Base-by-base conservation (phyloP, 2,329 filamentous ascomycete genomes). In the Diaporthe capsici region DNA sequence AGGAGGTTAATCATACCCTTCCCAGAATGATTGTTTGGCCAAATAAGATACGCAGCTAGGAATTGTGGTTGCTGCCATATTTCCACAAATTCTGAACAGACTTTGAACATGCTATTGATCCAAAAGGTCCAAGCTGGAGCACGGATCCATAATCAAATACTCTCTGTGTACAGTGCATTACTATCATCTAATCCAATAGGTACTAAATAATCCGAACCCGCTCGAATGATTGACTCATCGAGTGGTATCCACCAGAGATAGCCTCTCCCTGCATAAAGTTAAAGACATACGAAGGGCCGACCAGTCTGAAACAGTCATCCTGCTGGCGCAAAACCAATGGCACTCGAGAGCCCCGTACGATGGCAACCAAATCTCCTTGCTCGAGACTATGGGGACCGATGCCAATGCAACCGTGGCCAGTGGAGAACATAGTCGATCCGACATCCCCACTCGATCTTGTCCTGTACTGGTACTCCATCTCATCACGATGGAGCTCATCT, bases 221-320 rank as follows among this genome's bases (percentile, higher is more conserved):
- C 39, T 39, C 20, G 22, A 60, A 60, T 4, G 57, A 15, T 9
- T 13, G 20, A 0, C 34, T 13, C 4, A 1, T 60, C 20, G 34
- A 22, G 20, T 60, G 31, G 20, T 7, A 3, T 10, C 17, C 20
- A 13, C 58, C 22, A 17, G 61, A 37, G 17, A 67, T 20, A 15
- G 61, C 61, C 13, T 67, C 61, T 20, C 61, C 61, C 25, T 67
- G 61, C 61, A 67, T 67, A 15, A 67, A 20, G 7, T 44, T n/a
- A n/a, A 25, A 37, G 25, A 67, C 17, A 17, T 47, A 67, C 4
- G 25, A 28, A 12, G 61, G 42, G 22, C 61, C 61, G 12, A 67
- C 28, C 17, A 67, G 61, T n/a, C 20, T 67, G 25, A 67, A 51
- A n/a, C 34, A 34, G 13, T 13, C 44, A 28, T 8, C 61, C 15